A percentile compares a stretch with the other conserved stretches of the same genome.
Evolutionary conservation across 2,329 filamentous ascomycete species (phyloP).

Genomic region (Tympanopsis confertula): DNA sequence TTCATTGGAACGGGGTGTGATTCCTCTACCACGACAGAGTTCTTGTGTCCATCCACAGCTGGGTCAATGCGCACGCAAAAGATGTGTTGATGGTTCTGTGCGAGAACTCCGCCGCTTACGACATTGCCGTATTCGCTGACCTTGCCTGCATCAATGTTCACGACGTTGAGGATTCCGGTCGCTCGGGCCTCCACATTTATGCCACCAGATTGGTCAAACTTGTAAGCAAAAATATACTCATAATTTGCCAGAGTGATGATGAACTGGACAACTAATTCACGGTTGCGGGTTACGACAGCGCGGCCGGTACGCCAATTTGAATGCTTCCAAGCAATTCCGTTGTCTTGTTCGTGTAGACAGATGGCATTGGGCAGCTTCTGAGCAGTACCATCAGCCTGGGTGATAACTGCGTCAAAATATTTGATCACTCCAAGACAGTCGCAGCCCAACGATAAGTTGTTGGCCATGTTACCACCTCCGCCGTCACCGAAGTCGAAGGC

Average conservation of each 20-base stretch:
- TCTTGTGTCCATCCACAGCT: conserved; percentile 34
- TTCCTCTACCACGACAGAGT: conserved; percentile 35
- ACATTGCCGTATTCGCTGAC: conserved; percentile 30
- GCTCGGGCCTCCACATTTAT: conserved; percentile 51
- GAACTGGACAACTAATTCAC: conserved; percentile 55
- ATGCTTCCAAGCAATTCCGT: conserved; percentile 61
- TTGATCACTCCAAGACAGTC: conserved; percentile 60
- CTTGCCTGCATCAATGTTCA: conserved; percentile 32
- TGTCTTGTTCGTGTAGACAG: conserved; percentile 60
- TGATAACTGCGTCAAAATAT: conserved; percentile 36
- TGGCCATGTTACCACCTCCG: conserved; percentile 51
- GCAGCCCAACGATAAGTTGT: conserved; percentile 56
- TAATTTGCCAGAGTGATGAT: conserved; percentile 62
- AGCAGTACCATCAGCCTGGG: conserved; percentile 39
- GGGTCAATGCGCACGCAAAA: conserved; percentile 37
- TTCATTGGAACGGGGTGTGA: conserved; percentile 28
- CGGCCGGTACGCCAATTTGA: conserved; percentile 55
- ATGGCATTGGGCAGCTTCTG: conserved; percentile 45
- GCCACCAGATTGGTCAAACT: conserved; percentile 51
- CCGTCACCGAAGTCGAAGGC: conserved; percentile 61
- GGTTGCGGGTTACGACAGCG: conserved; percentile 46
- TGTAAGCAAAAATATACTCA: conserved; percentile 56
- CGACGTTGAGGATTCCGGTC: conserved; percentile 47
- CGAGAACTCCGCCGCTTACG: conserved; percentile 34
- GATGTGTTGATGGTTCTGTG: conserved; percentile 41